Base-by-base conservation (phyloP, 306 rosid genomes). In the Lathyrus tuberosus region DNA sequence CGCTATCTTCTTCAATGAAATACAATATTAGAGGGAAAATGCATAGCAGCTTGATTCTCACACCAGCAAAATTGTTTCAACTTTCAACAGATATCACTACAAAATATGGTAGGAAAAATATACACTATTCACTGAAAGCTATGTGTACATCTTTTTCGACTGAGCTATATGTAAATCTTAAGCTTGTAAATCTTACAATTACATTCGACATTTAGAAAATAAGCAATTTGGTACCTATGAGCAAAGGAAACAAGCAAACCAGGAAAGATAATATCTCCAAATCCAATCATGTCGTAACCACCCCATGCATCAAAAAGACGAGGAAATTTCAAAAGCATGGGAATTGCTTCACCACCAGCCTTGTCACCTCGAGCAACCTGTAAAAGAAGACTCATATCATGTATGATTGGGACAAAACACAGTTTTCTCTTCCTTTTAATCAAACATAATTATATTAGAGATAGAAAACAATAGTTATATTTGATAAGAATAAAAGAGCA, bases 261-360 rank as follows among this genome's bases (percentile, higher is more conserved):
- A 67, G 98, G 98, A 76, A 94, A 88, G 69, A 94, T 87, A 77
- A 94, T 84, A 68, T 94, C 98, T 69, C 97, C 98, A 61, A 94
- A 94, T 40, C 98, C 98, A 84, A 94, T 83, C 97, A 94, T 94
- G 82, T 90, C 85, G 65, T 82, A 89, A 77, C 98, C 98, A 77
- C 90, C 94, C 98, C 98, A 90, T 11, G 98, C 89, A 71, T 94
- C 98, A 75, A 73, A 81, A 67, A 79, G 30, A 47, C 90, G 91
- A 78, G 98, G 98, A 80, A 85, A 64, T 77, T 89, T 85, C 72
- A 94, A 73, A 69, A 94, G 96, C 98, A 94, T 94, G 26, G 98
- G 97, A 67, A 94, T 83, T 71, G 97, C 82, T 83, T 94, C 97
- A 56, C 97, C 98, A 68, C 96, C 96, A 30, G 87, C 83, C 38